Conservation (phyloP, 1,139 yeast genomes). For the Hemisphaericaspora lyxosophila region DNA sequence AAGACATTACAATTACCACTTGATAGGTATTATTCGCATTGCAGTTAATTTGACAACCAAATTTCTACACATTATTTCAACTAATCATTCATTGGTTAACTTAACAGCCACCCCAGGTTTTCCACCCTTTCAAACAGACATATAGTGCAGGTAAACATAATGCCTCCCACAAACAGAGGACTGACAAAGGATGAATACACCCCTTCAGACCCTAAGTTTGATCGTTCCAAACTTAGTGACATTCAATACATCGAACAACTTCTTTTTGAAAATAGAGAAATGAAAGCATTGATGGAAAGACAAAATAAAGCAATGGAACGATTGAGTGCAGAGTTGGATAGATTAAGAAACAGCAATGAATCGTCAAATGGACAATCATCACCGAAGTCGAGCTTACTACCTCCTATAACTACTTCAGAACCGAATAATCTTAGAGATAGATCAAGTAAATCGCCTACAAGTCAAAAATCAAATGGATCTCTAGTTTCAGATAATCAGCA, state of each 20-base stretch:
- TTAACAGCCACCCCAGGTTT: too few species aligned
- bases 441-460: neutral
- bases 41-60: too few species aligned
- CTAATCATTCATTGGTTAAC: too few species aligned
- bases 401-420: neutral
- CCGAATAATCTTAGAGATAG: neutral
- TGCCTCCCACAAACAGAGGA: neutral
- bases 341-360: neutral
- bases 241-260: constrained; percentile 37
- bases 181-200: constrained; percentile 18
- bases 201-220: constrained; percentile 40
- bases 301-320: constrained; percentile 8
- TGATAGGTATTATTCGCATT: too few species aligned
- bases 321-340: neutral
- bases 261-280: constrained; percentile 38
- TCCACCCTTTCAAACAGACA: too few species aligned
- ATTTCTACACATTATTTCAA: too few species aligned
- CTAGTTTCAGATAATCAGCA: neutral
- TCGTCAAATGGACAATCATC: neutral
- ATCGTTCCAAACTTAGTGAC: constrained; percentile 31
- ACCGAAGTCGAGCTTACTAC: neutral
- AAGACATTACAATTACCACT: too few species aligned
- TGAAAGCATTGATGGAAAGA: constrained; percentile 14
- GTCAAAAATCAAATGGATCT: neutral
- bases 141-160: neutral